phyloP scores from a whole-genome alignment of 495 filamentous ascomycete genomes.

The Trichoderma orchidacearum region DNA sequence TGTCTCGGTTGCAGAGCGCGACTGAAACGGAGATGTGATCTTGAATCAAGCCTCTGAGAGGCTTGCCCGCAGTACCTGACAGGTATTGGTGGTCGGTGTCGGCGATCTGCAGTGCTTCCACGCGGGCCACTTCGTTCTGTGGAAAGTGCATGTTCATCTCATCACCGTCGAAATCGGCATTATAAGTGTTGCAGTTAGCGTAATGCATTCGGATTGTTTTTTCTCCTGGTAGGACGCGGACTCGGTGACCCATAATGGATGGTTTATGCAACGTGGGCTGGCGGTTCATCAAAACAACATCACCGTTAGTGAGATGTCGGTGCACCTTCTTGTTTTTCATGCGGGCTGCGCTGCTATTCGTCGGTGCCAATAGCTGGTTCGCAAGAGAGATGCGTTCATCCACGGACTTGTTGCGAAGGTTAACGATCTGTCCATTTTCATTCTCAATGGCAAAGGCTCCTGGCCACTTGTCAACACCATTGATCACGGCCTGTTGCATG shows the following conservation, averaged over 20 bases:
- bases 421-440: slow-evolving; percentile 84
- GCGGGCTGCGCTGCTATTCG: slow-evolving; percentile 57
- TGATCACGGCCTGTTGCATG: slow-evolving; percentile 90
- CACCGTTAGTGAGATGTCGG: slow-evolving; percentile 88
- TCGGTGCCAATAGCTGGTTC: slow-evolving; percentile 85
- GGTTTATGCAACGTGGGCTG: slow-evolving; percentile 99
- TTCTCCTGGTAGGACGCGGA: slow-evolving; percentile 81
- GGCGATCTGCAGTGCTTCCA: slow-evolving; percentile 82
- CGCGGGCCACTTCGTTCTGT: slow-evolving; percentile 85
- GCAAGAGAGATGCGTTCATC: slow-evolving; percentile 79
- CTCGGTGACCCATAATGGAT: slow-evolving; percentile 98
- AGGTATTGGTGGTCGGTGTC: slow-evolving; percentile 97
- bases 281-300: slow-evolving; percentile 97
- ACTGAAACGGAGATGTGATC: slow-evolving; percentile 96
- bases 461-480: slow-evolving; percentile 86
- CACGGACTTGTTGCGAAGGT: slow-evolving; percentile 66
- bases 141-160: slow-evolving; percentile 99
- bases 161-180: slow-evolving; percentile 99
- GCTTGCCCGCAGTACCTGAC: slow-evolving; percentile 85
- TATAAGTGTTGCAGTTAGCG: slow-evolving; percentile 98
- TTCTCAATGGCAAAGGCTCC: slow-evolving; percentile 91
- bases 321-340: slow-evolving; percentile 92
- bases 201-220: slow-evolving; percentile 99
- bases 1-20: slow-evolving; percentile 79
- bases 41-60: slow-evolving; percentile 91